Conservation (phyloP, 495 filamentous ascomycete genomes). For the Xylaria sp. region DNA sequence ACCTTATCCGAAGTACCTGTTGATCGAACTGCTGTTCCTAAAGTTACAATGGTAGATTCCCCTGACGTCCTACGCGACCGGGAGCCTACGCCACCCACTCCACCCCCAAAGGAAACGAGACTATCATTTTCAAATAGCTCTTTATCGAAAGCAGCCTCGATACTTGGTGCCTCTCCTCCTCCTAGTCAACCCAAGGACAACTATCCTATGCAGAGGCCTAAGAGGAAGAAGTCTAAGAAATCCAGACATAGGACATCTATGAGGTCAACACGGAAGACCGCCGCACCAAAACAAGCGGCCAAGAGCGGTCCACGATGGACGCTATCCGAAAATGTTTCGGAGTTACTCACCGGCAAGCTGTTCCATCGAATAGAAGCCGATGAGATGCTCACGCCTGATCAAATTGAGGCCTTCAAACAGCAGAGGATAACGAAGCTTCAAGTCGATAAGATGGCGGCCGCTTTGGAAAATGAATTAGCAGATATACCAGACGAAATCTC, state of each 20-base stretch:
- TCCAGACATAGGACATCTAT: slow-evolving; percentile 36
- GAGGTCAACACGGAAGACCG: slow-evolving; percentile 37
- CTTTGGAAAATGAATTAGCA: slow-evolving; percentile 36
- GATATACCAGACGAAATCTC: slow-evolving; percentile 46
- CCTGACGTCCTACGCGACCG: slow-evolving; percentile 6
- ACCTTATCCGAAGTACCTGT: slow-evolving; percentile 45
- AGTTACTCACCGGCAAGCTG: slow-evolving; percentile 51
- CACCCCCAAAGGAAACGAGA: slow-evolving; percentile 24
- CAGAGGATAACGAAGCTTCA: slow-evolving; percentile 42
- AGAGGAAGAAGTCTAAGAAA: slow-evolving; percentile 54
- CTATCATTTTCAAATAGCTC: slow-evolving; percentile 20
- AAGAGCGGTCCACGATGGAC: slow-evolving; percentile 51
- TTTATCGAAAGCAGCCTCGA: not conserved
- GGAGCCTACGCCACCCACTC: slow-evolving; percentile 19
- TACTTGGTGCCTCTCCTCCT: not conserved
- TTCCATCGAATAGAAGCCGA: slow-evolving; percentile 58
- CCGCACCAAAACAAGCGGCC: slow-evolving; percentile 40
- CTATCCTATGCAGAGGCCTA: slow-evolving; percentile 31
- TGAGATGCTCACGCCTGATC: slow-evolving; percentile 58
- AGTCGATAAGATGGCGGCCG: slow-evolving; percentile 36
- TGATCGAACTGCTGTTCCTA: slow-evolving; percentile 22
- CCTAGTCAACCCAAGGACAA: slow-evolving; percentile 9
- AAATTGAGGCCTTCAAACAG: slow-evolving; percentile 46
- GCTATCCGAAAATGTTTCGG: slow-evolving; percentile 55
- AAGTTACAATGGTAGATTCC: slow-evolving; percentile 23